A percentile compares a stretch with the other conserved stretches of the same genome.
phyloP scores from a whole-genome alignment of 352 stramenopile genomes.

The Phytopythium ostracodes region DNA sequence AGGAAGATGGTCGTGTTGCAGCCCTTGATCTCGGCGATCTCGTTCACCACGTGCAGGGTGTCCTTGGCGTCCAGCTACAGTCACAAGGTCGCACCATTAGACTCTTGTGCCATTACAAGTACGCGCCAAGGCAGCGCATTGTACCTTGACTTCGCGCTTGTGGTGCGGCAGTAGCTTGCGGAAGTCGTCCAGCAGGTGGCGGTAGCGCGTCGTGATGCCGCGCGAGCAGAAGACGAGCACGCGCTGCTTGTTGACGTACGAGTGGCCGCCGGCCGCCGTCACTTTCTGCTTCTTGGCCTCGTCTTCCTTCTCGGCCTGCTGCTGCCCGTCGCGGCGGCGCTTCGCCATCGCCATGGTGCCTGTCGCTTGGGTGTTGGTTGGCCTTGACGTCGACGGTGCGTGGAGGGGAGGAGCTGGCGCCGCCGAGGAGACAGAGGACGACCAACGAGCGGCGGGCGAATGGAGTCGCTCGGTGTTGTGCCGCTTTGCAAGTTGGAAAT shows the following conservation, averaged over 20 bases:
- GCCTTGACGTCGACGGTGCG: too few species aligned
- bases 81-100: too few species aligned
- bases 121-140: too few species aligned
- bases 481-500: neutral
- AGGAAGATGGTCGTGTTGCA: conserved; percentile 98
- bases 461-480: too few species aligned
- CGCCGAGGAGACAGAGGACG: too few species aligned
- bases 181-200: conserved; percentile 98
- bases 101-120: too few species aligned
- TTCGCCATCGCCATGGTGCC: conserved; percentile 37
- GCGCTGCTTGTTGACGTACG: conserved; percentile 92
- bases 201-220: conserved; percentile 93
- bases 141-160: conserved; percentile 98
- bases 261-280: conserved; percentile 21
- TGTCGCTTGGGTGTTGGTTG: too few species aligned
- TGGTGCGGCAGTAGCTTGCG: conserved; percentile 97
- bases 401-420: too few species aligned
- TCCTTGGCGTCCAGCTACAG: conserved; percentile 92
- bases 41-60: conserved; percentile 94
- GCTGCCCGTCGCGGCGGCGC: conserved; percentile 32
- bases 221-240: conserved; percentile 92
- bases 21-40: conserved; percentile 98
- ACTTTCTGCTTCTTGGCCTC: conserved; percentile 38
- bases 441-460: too few species aligned
- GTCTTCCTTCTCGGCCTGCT: conserved; percentile 18